These are phyloP conservation scores for Furcasterigmium sp. DNA, from an alignment of 2,329 filamentous ascomycete species.

Conservation along the genomic window DNA sequence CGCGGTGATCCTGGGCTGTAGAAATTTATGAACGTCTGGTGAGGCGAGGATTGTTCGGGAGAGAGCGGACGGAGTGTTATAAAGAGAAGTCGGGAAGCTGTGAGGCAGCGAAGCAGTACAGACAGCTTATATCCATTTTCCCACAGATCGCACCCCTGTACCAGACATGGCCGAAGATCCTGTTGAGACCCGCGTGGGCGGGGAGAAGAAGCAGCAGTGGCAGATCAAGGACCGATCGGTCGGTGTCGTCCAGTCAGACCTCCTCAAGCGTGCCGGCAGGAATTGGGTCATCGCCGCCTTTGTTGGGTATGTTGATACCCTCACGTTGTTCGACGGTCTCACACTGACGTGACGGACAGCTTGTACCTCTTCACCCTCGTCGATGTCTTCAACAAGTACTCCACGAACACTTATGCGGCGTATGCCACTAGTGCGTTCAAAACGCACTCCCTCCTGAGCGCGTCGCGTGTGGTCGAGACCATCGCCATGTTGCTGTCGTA, in stretches of 20 bases:
- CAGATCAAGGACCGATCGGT: not conserved
- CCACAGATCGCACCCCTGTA: too few species aligned
- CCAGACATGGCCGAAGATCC: not conserved
- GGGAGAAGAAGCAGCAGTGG: not conserved
- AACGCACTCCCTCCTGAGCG: conserved; percentile 42
- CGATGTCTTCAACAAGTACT: conserved; percentile 22
- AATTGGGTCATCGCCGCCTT: not conserved
- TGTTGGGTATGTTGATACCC: not conserved
- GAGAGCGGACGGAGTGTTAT: too few species aligned
- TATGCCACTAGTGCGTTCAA: conserved; percentile 32
- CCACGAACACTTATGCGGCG: conserved; percentile 23
- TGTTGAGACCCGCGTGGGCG: not conserved
- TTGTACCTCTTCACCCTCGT: conserved; percentile 17
- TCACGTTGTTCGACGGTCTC: not conserved
- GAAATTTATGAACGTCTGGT: too few species aligned
- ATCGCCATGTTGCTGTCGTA: conserved; percentile 48
- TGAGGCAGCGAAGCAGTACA: too few species aligned
- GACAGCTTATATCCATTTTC: too few species aligned
- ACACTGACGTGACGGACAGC: not conserved
- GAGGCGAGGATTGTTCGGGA: too few species aligned
- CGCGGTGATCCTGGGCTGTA: too few species aligned
- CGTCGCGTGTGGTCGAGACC: conserved; percentile 40
- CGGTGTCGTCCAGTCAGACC: not conserved
- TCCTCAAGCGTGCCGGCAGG: not conserved
- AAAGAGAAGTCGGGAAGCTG: too few species aligned